These are phyloP conservation scores for Kurtzmaniella quercitrusa DNA, from an alignment of 1,139 yeast genomes.

Conservation along the genomic window DNA sequence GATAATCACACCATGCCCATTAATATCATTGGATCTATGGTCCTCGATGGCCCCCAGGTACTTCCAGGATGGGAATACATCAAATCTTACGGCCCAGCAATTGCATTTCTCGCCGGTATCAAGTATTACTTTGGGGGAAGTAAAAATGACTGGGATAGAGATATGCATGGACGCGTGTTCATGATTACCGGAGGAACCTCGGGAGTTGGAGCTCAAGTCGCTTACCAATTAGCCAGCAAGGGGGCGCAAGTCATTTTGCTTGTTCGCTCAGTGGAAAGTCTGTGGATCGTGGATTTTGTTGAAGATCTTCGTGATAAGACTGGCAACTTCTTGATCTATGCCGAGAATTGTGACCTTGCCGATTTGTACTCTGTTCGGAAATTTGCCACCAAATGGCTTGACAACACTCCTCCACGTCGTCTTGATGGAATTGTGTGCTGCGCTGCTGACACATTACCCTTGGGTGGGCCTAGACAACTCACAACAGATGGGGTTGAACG, in stretches of 20 bases:
- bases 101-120: constrained; percentile 31
- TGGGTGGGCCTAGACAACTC: constrained; percentile 53
- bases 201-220: constrained; percentile 81
- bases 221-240: constrained; percentile 62
- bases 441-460: constrained; percentile 80
- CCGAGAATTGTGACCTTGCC: constrained; percentile 80
- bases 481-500: constrained; percentile 80
- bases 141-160: constrained; percentile 84
- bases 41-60: constrained; percentile 63
- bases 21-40: constrained; percentile 62
- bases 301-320: constrained; percentile 71
- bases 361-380: constrained; percentile 75
- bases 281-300: constrained; percentile 77
- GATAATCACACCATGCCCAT: constrained; percentile 65
- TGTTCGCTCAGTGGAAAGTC: constrained; percentile 59
- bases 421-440: constrained; percentile 85
- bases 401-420: constrained; percentile 84
- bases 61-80: constrained; percentile 71
- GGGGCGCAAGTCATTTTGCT: constrained; percentile 88
- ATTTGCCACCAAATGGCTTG: constrained; percentile 93
- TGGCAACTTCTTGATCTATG: constrained; percentile 71
- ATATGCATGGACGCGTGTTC: constrained; percentile 85
- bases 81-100: constrained; percentile 42
- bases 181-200: constrained; percentile 80
- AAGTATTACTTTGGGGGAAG: constrained; percentile 79